Percentiles rank a stretch among this genome's conserved stretches.
Conservation (phyloP, 495 filamentous ascomycete genomes). For the Tetracladium marchalianum region DNA sequence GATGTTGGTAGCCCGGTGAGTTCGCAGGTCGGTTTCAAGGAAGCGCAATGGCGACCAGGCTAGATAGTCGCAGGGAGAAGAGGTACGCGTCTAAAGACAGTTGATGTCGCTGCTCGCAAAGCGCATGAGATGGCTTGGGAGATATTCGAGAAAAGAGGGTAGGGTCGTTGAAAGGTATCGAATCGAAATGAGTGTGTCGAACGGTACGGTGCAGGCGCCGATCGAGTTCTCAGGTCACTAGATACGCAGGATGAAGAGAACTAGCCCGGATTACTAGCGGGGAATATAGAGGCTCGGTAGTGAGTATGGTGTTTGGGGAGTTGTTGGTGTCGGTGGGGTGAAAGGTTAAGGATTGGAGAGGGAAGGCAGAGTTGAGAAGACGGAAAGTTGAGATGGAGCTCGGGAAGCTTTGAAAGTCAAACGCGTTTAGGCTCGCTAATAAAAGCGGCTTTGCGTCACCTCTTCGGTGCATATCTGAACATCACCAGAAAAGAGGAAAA, state of each 20-base stretch:
- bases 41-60: background rate
- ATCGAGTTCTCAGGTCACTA: conserved; percentile 10
- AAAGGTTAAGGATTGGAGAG: too few species aligned
- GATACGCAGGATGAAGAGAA: background rate
- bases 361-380: too few species aligned
- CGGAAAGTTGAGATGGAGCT: background rate
- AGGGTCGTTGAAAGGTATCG: background rate
- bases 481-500: too few species aligned
- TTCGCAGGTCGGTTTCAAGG: conserved; percentile 2
- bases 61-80: background rate
- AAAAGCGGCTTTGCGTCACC: too few species aligned
- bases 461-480: too few species aligned
- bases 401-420: background rate
- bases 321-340: too few species aligned
- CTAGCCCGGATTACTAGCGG: conserved; percentile 7
- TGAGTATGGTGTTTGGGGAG: background rate
- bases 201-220: conserved; percentile 22
- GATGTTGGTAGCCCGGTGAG: conserved; percentile 1
- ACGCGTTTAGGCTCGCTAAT: too few species aligned
- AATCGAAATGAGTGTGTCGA: conserved; percentile 20
- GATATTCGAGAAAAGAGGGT: too few species aligned
- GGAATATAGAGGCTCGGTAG: conserved; percentile 2
- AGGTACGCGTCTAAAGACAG: too few species aligned
- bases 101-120: too few species aligned
- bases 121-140: too few species aligned